Base-by-base conservation (phyloP, 78 protist species). In the Dictyostelium capitatum region DNA sequence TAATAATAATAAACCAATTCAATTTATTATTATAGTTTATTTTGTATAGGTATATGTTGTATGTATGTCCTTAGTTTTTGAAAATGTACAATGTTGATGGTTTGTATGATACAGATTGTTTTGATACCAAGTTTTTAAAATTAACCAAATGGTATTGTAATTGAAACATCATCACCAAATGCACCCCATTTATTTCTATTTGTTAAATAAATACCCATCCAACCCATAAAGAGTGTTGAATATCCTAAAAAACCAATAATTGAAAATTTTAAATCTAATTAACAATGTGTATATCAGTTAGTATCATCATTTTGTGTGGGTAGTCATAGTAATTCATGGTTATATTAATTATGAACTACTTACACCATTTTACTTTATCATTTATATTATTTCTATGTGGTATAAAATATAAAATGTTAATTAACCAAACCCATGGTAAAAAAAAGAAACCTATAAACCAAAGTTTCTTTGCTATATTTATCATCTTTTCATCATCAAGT, bases 381-480 rank as follows among this genome's bases (percentile, higher is more conserved):
- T 67, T 62, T 14, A 87, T 28, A 12, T 20, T 46, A 47, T 87
- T 87, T 87, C 93, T 87, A 51, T 87, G 51, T 20, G 93, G 93
- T 2, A 87, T 19, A 37, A 87, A 87, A 72, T 75, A 87, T 48
- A 87, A 47, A 11, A 87, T 30, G 69, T 77, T 87, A 23, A 87
- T 87, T 67, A 87, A 25, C 90, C 90, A 83, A 14, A 83, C 80
- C 90, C 90, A 83, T n/a, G 91, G 91, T 41, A 87, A 78, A 12
- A 87, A 77, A 70, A 87, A 87, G 84, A 87, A 87, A 28, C 93
- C 93, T 15, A 50, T 74, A 41, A 87, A 75, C 93, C 93, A 87
- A 12, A 87, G 79, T 64, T 77, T 87, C 23, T 50, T 87, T n/a
- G 93, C 93, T 17, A 87, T 77, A 51, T 48, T 47, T 37, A 56